Base-by-base conservation (phyloP, 768 basidiomycete species). In the Sistotremastrum niveocremeum region DNA sequence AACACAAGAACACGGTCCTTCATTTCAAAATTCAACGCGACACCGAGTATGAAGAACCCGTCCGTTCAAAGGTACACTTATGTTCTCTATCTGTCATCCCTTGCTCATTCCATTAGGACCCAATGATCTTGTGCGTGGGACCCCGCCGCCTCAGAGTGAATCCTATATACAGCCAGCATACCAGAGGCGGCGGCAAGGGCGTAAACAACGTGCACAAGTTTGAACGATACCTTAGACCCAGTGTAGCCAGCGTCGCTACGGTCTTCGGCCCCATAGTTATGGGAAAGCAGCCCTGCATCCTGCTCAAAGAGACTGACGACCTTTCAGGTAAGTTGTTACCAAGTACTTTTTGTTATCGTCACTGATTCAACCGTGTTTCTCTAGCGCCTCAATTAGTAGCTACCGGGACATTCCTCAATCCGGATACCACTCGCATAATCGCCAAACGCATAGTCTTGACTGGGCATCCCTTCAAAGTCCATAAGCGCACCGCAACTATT, bases 121-220 rank as follows among this genome's bases (percentile, higher is more conserved):
- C 88, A 1, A 68, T 97, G 46, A 72, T 95, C 37, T 66, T 99
- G 4, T 90, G 86, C 56, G 77, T 90, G 29, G 95, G 94, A 2
- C 85, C 90, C 7, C 78, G 93, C 39, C 77, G 91, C 38, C 69
- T 95, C 52, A 71, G 69, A 12, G 79, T 91, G 37, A 86, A 82
- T 52, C 95, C 95, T 0, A 63, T 93, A 33, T 99, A 85, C 66
- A 93, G 90, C 52, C 90, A 95, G 56, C 89, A 93, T 54, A 81
- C 84, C 3, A 76, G 80, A 5, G 91, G 90, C 8, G 90, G 90
- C 11, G 87, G 85, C 10, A 86, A 82, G 60, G 90, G 91, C 7
- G 71, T 79, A 38, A 99, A 99, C 70, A 97, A 98, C 55, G 90
- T 95, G 2, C 93, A 98, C 71, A 99, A 97, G 57, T 93, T 84